Base-by-base conservation (phyloP, 495 filamentous ascomycete species). In the Podospora appendiculata region DNA sequence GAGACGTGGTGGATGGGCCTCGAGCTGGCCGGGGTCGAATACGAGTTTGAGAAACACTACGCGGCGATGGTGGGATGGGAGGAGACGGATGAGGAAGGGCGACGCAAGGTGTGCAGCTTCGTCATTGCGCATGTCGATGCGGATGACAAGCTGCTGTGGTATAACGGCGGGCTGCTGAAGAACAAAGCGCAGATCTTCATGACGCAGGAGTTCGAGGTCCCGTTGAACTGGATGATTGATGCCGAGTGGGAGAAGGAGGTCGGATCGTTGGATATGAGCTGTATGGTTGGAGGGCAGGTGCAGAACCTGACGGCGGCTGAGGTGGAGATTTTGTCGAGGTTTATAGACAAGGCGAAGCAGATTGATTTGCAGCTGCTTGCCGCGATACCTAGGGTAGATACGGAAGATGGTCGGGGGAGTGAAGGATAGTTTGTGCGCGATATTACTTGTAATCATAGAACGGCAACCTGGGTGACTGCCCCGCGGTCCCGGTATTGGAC, bases 11-110 rank as follows among this genome's bases (percentile, higher is more conserved):
- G 43, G 43, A 32, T 45, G 10, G 43, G 43, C 17, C 25, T 45
- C 13, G 43, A 45, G 19, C 25, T 45, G 8, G 17, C 43, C 2
- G 43, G 43, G 2, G 43, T 18, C 6, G n/a, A 7, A 3, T 45
- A 45, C 25, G 43, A 45, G 43, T 45, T 45, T 45, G 43, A 45
- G 18, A 45, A 45, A 32, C 43, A 45, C 43, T 45, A 45, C n/a
- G 43, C 17, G 5, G 43, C 43, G 2, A 45, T 45, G 17, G 13
- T 45, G 10, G 43, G 43, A 1, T 45, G 43, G 43, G 43, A 45
- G 11, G 18, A 45, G 4, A 13, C 17, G 43, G 43, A 45, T 13
- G 43, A 45, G 11, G 18, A 45, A 4, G 17, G 17, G 10, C 13
- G 17, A 17, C 13, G 13, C 1, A 45, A 33, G 43, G 17, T 45